Evolutionary conservation across 148 eudicot species (phyloP).

Genomic region (Gaultheria prostrata): DNA sequence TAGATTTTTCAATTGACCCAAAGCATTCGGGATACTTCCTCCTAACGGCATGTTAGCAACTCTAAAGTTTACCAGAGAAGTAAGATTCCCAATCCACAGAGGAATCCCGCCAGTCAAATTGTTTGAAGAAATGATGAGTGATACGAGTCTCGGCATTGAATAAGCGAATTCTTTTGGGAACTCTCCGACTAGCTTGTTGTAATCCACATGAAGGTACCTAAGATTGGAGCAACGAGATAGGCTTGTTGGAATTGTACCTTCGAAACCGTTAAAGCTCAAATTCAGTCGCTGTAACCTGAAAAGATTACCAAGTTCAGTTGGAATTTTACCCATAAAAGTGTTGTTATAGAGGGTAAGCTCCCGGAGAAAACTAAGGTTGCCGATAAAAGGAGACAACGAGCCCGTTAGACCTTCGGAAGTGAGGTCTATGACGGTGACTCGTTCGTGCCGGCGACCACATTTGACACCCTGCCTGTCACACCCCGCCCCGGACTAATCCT

Average conservation of each 20-base stretch:
- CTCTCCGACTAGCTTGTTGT: background rate
- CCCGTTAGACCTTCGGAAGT: background rate
- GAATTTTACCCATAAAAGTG: background rate
- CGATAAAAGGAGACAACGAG: background rate
- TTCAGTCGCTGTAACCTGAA: background rate
- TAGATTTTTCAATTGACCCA: background rate
- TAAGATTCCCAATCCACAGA: background rate
- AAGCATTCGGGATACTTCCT: background rate
- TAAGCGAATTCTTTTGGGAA: background rate
- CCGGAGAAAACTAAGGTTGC: background rate
- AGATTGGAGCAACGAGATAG: background rate
- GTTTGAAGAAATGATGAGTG: rapidly evolving
- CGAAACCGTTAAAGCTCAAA: background rate
- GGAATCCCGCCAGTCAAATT: background rate
- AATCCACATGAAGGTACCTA: rapidly evolving
- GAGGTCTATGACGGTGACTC: background rate
- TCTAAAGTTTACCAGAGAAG: background rate
- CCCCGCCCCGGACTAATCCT: too few relatives aligned
- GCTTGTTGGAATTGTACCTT: background rate
- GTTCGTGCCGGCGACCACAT: background rate
- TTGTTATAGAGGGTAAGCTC: background rate
- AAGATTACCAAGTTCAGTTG: background rate
- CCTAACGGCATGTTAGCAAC: background rate
- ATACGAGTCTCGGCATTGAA: background rate
- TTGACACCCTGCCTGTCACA: background rate